Conservation (phyloP, 352 stramenopile species). For the Pythium chondricola region DNA sequence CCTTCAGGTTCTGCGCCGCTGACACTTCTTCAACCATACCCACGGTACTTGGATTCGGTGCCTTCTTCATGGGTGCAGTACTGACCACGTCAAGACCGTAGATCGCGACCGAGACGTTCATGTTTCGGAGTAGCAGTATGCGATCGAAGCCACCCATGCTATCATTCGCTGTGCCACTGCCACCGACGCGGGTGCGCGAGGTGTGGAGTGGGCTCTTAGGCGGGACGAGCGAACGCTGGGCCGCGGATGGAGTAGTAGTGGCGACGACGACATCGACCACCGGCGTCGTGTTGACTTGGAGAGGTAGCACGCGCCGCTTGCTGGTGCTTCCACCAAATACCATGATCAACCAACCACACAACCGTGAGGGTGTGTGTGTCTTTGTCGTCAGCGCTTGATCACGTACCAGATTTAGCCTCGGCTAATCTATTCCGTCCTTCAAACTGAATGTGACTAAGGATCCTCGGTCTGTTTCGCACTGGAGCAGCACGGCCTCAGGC, state of each 20-base stretch:
- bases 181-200: not conserved
- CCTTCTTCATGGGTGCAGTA: not conserved
- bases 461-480: no score
- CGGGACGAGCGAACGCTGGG: conserved; percentile 23
- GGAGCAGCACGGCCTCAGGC: no score
- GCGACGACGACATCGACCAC: conserved; percentile 2
- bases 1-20: conserved; percentile 57
- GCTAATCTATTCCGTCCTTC: no score
- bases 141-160: conserved; percentile 27
- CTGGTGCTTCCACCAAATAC: not conserved
- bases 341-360: not conserved
- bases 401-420: no score
- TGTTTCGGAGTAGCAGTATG: conserved; percentile 45
- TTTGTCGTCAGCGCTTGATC: no score
- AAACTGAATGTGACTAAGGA: no score
- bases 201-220: conserved; percentile 43
- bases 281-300: conserved; percentile 17
- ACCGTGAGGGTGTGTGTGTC: no score
- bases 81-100: conserved; percentile 2
- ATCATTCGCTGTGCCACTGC: conserved; percentile 5
- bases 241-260: not conserved
- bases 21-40: conserved; percentile 28
- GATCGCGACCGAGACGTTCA: conserved; percentile 29
- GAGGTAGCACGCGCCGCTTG: conserved; percentile 33
- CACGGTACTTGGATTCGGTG: not conserved